Base-by-base conservation (phyloP, 306 rosid genomes). In the Notholithocarpus densiflorus region DNA sequence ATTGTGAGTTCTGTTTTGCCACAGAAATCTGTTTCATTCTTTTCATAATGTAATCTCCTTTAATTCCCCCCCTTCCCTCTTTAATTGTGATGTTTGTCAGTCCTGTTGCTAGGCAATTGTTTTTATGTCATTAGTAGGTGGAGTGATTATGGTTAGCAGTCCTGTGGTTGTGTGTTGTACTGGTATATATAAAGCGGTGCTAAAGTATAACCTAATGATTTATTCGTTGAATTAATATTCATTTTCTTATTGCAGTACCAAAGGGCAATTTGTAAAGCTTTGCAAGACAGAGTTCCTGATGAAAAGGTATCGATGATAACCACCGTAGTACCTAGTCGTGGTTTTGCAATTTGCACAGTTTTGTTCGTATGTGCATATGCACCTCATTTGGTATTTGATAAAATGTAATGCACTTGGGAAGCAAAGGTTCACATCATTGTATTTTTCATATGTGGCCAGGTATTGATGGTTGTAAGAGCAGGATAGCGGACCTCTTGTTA, bases 401-500 rank as follows among this genome's bases (percentile, higher is more conserved):
- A 34, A 17, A 20, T 57, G 34, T 54, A 59, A 24, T 66, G 53
- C 20, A 56, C 14, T 48, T 48, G 53, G 37, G 54, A 13, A 6
- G 19, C 48, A 51, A 32, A 24, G 57, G 66, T 56, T 45, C 75
- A 15, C 20, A 17, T 29, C 69, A 51, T n/a, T 86, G 14, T 55
- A 40, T 75, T 73, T 60, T 71, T 48, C 78, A 48, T 45, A 8
- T 79, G 56, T 84, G 77, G 71, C 73, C 71, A 95, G 99, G 94
- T 95, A 80, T 88, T 95, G 87, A 93, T 95, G 99, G 99, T 95
- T 86, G 99, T 95, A 53, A 98, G 99, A 52, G 99, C 99, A 29
- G 99, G 99, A 20, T 98, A n/a, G 99, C n/a, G 99, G 99, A 59
- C 99, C 99, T 55, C 97, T 95, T 76, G 96, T 95, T 26, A 89